A percentile compares a stretch with the other conserved stretches of the same genome.
Conservation (phyloP, 768 basidiomycete species). For the Psilocybe sp. region DNA sequence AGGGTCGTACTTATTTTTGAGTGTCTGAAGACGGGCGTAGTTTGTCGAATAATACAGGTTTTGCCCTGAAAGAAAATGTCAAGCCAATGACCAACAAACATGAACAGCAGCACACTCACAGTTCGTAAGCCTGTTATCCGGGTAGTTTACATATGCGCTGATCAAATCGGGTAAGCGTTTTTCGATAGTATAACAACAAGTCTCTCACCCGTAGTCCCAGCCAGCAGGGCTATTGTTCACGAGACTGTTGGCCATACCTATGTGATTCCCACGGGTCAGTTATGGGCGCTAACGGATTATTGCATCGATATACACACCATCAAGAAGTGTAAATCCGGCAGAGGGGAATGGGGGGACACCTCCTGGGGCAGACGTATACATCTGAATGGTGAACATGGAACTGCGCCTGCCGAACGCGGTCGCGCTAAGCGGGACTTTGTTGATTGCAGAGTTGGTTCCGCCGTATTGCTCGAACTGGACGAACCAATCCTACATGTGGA, state of each 20-base stretch:
- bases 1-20: slow-evolving; percentile 31
- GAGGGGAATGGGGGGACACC: slow-evolving; percentile 39
- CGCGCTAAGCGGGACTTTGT: slow-evolving; percentile 31
- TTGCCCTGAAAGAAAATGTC: slow-evolving; percentile 24
- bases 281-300: background rate
- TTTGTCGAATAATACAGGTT: slow-evolving; percentile 32
- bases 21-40: slow-evolving; percentile 20
- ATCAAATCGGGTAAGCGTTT: background rate
- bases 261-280: background rate
- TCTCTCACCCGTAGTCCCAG: slow-evolving; percentile 32
- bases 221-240: slow-evolving; percentile 27
- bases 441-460: slow-evolving; percentile 44
- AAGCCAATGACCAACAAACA: background rate
- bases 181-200: background rate
- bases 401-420: slow-evolving; percentile 46
- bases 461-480: slow-evolving; percentile 42
- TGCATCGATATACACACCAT: slow-evolving; percentile 25
- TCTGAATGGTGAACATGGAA: slow-evolving; percentile 45
- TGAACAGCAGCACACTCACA: slow-evolving; percentile 20
- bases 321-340: slow-evolving; percentile 41
- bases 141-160: slow-evolving; percentile 42
- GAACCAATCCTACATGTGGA: slow-evolving; percentile 16
- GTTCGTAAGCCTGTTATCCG: slow-evolving; percentile 34
- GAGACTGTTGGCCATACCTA: slow-evolving; percentile 32
- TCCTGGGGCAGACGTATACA: slow-evolving; percentile 42